Evolutionary conservation across 106 monocot species (phyloP), one percentile per base, ranked within the genome.

Genomic region (Alisma plantagoaquatica): DNA sequence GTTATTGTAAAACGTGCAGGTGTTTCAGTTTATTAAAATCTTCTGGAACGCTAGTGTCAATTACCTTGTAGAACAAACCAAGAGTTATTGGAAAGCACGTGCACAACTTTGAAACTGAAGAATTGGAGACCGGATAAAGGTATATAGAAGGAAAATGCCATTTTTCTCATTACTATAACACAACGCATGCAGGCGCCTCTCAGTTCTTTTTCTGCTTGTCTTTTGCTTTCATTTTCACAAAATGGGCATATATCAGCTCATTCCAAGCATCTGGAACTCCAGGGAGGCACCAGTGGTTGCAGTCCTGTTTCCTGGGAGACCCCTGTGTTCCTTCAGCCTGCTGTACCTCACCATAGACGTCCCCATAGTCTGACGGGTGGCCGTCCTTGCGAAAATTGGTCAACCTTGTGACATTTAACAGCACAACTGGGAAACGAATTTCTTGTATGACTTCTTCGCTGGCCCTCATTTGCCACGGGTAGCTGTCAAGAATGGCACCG

Each of bases 261-360:
- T 88, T 96, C 94, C 94, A 96, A n/a, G 88, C 52, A 71, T 96
- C 94, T 11, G 94, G 94, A 19, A 96, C 71, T 15, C 94, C 94
- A 62, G 94, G 88, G 29, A 96, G 78, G 26, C 94, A 96, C 88
- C 88, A 96, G 50, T 96, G 94, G 55, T 88, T 96, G 75, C 94
- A 96, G 50, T 96, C 94, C 70, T 96, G 84, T 66, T 51, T 58
- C 55, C 70, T 77, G 22, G 26, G 65, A 1, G 87, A 84, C 18
- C 73, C 73, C 50, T 60, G 75, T 55, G 31, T 32, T 2, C 58
- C 77, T 20, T 27, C 15, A 3, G 15, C 46, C 60, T 23, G 26
- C 2, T 43, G 63, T 17, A 29, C 33, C n/a, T n/a, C n/a, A n/a
- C n/a, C n/a, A n/a, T n/a, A n/a, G n/a, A n/a, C 23, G 62, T 75